Evolutionary conservation across 2,329 filamentous ascomycete genomes (phyloP).

Genomic region (Neurospora crassa): DNA sequence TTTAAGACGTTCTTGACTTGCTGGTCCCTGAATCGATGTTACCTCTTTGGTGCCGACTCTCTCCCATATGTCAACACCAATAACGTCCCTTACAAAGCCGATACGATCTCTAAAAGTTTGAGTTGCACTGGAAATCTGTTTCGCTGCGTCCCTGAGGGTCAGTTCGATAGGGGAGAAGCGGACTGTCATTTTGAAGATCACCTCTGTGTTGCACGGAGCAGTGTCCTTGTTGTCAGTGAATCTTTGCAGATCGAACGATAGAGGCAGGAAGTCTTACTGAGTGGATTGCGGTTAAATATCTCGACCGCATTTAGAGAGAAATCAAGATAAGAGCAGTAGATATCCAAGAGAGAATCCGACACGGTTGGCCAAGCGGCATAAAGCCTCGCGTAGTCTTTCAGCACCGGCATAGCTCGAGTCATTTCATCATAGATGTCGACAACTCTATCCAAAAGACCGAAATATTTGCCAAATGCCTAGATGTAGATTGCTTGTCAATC

Average conservation of each 20-base stretch:
- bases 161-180: not conserved
- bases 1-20: not conserved
- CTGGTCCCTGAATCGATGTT: not conserved
- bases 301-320: not conserved
- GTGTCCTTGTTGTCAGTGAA: not conserved
- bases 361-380: not conserved
- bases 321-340: not conserved
- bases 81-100: not conserved
- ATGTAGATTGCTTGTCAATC: not conserved
- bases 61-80: not conserved
- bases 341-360: not conserved
- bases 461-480: not conserved
- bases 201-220: not conserved
- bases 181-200: not conserved
- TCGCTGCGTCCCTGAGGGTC: not conserved
- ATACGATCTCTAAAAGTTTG: not conserved
- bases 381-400: not conserved
- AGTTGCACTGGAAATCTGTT: not conserved
- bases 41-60: not conserved
- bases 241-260: not conserved
- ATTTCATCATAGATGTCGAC: not conserved
- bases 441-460: not conserved
- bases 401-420: not conserved
- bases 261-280: not conserved
- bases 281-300: not conserved